Conservation (phyloP, 306 rosid genomes). For the Potentilla sterilis region DNA sequence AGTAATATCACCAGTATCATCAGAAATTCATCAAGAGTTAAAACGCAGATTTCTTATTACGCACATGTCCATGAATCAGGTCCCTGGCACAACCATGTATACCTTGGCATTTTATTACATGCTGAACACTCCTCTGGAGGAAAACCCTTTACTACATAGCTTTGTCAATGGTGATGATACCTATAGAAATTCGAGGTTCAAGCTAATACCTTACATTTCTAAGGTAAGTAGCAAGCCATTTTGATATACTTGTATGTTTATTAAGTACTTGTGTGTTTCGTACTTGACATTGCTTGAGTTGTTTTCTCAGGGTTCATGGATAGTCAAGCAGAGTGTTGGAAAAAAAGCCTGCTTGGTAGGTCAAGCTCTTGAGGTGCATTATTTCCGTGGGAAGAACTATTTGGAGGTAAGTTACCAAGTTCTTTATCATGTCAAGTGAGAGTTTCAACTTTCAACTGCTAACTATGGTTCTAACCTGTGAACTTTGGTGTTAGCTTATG, state of each 20-base stretch:
- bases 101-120: slow-evolving; percentile 73
- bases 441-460: neutral
- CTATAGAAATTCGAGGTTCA: slow-evolving; percentile 81
- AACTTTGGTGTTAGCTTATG: slow-evolving; percentile 41
- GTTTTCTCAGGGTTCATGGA: slow-evolving; percentile 83
- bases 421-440: neutral
- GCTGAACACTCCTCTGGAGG: slow-evolving; percentile 71
- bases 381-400: slow-evolving; percentile 76
- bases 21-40: neutral
- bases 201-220: slow-evolving; percentile 86
- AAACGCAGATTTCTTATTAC: slow-evolving; percentile 7
- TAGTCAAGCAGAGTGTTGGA: slow-evolving; percentile 93
- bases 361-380: slow-evolving; percentile 61
- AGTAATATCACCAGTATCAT: neutral
- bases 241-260: neutral
- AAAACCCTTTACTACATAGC: slow-evolving; percentile 51
- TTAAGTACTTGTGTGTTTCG: neutral
- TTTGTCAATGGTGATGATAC: slow-evolving; percentile 90
- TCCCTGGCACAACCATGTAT: slow-evolving; percentile 64
- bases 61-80: slow-evolving; percentile 30
- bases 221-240: slow-evolving; percentile 50
- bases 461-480: slow-evolving; percentile 22
- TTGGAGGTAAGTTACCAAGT: slow-evolving; percentile 54
- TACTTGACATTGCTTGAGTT: slow-evolving; percentile 15
- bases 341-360: slow-evolving; percentile 86